These are phyloP conservation scores for Collybia sordida DNA, from an alignment of 768 basidiomycete genomes.

Conservation along the genomic window DNA sequence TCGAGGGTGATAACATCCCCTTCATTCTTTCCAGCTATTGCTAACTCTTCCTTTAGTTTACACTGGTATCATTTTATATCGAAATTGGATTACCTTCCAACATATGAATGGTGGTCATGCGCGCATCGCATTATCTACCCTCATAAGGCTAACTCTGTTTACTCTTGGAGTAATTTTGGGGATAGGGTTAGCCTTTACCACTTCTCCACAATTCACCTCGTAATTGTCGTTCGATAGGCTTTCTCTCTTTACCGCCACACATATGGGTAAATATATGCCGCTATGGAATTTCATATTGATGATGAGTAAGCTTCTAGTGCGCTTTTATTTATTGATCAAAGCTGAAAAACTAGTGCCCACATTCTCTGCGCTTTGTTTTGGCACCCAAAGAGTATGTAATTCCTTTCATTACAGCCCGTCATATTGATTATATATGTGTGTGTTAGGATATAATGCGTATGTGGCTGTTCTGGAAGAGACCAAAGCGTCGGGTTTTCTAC, in stretches of 20 bases:
- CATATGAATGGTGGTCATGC: background rate
- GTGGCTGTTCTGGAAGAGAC: constrained; percentile 2
- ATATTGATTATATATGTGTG: background rate
- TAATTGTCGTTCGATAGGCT: background rate
- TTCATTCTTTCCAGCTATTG: background rate
- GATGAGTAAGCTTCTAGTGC: background rate
- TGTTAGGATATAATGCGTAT: background rate
- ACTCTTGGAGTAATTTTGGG: background rate
- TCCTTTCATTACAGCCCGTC: background rate
- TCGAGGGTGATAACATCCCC: background rate
- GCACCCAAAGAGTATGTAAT: constrained; percentile 1
- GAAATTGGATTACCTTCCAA: constrained; percentile 1
- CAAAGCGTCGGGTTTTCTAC: no score
- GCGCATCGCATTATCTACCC: background rate
- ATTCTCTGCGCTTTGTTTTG: background rate
- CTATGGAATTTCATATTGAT: background rate
- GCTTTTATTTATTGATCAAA: background rate
- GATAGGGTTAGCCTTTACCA: background rate
- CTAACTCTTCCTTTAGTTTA: background rate
- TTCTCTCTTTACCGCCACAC: background rate
- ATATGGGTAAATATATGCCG: background rate
- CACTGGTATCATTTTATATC: background rate
- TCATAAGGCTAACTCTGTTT: background rate
- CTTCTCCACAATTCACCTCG: background rate
- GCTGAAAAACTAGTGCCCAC: background rate